These are phyloP conservation scores for Podila epicladia DNA, from an alignment of 192 early-diverging fungal species.

Conservation along the genomic window DNA sequence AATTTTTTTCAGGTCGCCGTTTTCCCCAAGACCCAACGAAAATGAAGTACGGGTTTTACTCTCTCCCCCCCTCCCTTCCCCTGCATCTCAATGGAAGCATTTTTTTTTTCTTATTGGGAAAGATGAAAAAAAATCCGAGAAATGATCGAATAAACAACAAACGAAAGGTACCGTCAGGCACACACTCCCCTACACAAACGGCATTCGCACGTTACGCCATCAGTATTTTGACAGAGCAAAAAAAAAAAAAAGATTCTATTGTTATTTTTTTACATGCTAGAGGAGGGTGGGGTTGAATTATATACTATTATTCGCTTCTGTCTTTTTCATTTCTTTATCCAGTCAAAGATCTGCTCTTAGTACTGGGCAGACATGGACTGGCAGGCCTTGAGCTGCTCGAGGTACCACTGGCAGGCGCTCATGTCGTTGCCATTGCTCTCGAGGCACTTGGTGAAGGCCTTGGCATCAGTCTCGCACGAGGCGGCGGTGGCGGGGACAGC, in stretches of 20 bases:
- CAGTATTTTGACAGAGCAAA: too few species aligned
- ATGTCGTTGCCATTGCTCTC: conserved; percentile 85
- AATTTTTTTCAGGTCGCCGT: not conserved
- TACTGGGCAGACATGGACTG: conserved; percentile 53
- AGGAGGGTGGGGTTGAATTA: not conserved
- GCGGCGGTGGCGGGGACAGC: conserved; percentile 36
- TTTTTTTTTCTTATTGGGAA: too few species aligned
- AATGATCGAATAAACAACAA: too few species aligned
- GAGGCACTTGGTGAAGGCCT: conserved; percentile 88
- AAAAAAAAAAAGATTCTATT: not conserved
- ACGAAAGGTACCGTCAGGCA: too few species aligned
- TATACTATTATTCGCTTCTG: not conserved
- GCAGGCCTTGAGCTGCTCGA: conserved; percentile 87
- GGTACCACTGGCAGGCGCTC: conserved; percentile 87
- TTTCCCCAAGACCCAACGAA: not conserved
- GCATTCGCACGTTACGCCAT: too few species aligned
- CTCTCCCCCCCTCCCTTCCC: too few species aligned
- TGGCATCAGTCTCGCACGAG: conserved; percentile 78
- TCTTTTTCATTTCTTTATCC: not conserved
- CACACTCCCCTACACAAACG: too few species aligned
- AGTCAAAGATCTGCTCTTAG: conserved; percentile 32
- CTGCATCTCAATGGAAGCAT: too few species aligned
- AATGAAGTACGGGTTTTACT: too few species aligned
- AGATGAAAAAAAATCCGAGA: too few species aligned
- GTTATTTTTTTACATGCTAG: not conserved